phyloP scores from a whole-genome alignment of 352 stramenopile genomes.

The Elongisporangium undulatum region DNA sequence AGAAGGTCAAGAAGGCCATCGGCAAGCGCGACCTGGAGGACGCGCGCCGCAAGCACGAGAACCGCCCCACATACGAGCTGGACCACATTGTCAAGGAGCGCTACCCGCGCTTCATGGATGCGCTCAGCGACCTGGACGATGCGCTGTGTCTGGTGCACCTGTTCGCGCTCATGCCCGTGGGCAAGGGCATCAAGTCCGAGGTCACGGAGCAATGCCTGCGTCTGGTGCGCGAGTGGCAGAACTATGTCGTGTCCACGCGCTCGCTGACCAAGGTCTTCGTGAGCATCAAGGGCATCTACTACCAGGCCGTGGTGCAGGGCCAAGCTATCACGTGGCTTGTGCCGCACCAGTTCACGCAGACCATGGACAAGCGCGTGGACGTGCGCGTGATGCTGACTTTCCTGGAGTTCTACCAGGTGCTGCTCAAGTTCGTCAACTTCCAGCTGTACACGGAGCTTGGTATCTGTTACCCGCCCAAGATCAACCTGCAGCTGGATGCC shows the following conservation, averaged over 20 bases:
- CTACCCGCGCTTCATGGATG: constrained; percentile 97
- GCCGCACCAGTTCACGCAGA: constrained; percentile 97
- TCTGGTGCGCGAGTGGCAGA: constrained; percentile 95
- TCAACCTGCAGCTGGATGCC: constrained; percentile 80
- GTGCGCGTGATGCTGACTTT: constrained; percentile 99
- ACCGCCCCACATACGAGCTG: constrained; percentile 93
- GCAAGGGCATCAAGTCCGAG: constrained; percentile 83
- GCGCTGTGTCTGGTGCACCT: constrained; percentile 96
- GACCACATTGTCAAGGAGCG: constrained; percentile 99
- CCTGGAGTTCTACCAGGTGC: constrained; percentile 99
- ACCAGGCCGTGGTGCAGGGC: constrained; percentile 94
- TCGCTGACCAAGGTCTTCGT: constrained; percentile 98
- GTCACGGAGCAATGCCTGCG: constrained; percentile 89
- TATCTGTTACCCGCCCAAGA: constrained; percentile 93
- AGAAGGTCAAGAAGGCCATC: constrained; percentile 92
- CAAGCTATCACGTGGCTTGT: constrained; percentile 97
- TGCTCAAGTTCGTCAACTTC: constrained; percentile 98
- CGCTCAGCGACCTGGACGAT: constrained; percentile 98
- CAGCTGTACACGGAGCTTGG: constrained; percentile 97
- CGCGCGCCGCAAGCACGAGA: constrained; percentile 76
- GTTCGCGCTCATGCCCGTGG: constrained; percentile 95
- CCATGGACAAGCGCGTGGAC: constrained; percentile 96
- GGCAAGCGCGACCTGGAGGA: constrained; percentile 82
- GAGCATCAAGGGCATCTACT: constrained; percentile 99
- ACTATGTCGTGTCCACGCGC: constrained; percentile 90